Evolutionary conservation across 2,329 filamentous ascomycete species (phyloP), one percentile per base, ranked within the genome.

Genomic region (Zymoseptoria ardabiliae): DNA sequence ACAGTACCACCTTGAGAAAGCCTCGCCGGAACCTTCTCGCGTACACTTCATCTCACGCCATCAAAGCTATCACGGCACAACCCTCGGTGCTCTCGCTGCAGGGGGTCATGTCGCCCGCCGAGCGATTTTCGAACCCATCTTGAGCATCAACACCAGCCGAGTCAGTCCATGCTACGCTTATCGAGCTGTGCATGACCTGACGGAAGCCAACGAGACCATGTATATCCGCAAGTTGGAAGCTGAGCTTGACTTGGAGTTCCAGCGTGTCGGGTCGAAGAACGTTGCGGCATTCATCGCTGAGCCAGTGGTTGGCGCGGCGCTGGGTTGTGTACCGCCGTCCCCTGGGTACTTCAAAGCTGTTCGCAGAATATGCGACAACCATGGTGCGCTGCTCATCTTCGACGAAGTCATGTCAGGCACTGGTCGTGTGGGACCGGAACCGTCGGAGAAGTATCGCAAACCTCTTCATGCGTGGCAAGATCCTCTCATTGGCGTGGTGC

Each of bases 341-440:
- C 75, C 78, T 0, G 88, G 88, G 0, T 94, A 94, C 65, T 84
- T 92, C 54, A 74, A 78, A 55, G 87, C 86, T 0, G 83, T 93
- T 73, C 82, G 82, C 66, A 75, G 76, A 1, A 77, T 94, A 1
- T 94, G 90, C 70, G 81, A 87, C 56, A 83, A 82, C 61, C 79
- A 93, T 68, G 89, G 87, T 0, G 84, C 86, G 0, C 80, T 94
- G 0, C 77, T 94, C n/a, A 86, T 93, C 52, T 74, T 93, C 0
- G 90, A 94, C 67, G 90, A 93, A 69, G 80, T 91, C 51, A 90
- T 91, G 87, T 86, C 82, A 53, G 86, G 86, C 2, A 81, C 82
- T 72, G 85, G 85, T 1, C 75, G 85, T 1, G 80, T 79, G 0
- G 85, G 84, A 0, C 79, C 75, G 4, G 65, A 65, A 41, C 67